These are phyloP conservation scores for Russula vinacea DNA, from an alignment of 768 basidiomycete species.

Conservation along the genomic window DNA sequence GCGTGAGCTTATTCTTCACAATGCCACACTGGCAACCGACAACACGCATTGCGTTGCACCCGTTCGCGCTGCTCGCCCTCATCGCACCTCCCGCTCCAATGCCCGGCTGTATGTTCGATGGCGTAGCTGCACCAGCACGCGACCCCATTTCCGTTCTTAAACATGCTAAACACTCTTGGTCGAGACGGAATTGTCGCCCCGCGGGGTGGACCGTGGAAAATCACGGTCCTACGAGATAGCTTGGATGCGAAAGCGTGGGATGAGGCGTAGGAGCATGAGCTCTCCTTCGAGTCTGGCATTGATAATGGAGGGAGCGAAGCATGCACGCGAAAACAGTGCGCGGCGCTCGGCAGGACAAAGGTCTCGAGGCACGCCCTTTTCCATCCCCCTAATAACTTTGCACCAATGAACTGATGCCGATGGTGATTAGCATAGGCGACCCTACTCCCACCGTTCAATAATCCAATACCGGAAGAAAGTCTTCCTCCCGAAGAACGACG, in stretches of 20 bases:
- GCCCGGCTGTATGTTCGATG: constrained; percentile 35
- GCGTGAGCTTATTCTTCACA: constrained; percentile 88
- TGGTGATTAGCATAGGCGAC: constrained; percentile 45
- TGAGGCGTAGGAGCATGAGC: constrained; percentile 74
- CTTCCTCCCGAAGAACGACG: constrained; percentile 88
- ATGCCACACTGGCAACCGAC: constrained; percentile 71
- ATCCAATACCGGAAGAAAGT: constrained; percentile 66
- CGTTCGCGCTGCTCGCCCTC: constrained; percentile 78
- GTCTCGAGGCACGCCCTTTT: constrained; percentile 57
- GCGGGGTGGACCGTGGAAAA: constrained; percentile 98
- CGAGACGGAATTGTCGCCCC: constrained; percentile 85
- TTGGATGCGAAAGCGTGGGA: constrained; percentile 83
- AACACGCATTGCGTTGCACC: constrained; percentile 65
- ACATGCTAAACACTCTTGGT: constrained; percentile 89
- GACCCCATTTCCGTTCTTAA: constrained; percentile 81
- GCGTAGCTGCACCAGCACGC: constrained; percentile 50
- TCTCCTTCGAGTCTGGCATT: constrained; percentile 41
- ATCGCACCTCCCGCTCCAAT: constrained; percentile 71
- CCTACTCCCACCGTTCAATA: constrained; percentile 73
- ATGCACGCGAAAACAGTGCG: constrained; percentile 67
- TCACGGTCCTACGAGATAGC: constrained; percentile 80
- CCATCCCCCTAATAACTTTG: constrained; percentile 1
- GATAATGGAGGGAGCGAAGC: constrained; percentile 39
- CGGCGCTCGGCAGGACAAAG: constrained; percentile 66
- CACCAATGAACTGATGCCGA: constrained; percentile 6